A percentile compares a stretch with the other conserved stretches of the same genome.
phyloP scores from a whole-genome alignment of 169 alveolate species.

The Plasmodium coatneyi region DNA sequence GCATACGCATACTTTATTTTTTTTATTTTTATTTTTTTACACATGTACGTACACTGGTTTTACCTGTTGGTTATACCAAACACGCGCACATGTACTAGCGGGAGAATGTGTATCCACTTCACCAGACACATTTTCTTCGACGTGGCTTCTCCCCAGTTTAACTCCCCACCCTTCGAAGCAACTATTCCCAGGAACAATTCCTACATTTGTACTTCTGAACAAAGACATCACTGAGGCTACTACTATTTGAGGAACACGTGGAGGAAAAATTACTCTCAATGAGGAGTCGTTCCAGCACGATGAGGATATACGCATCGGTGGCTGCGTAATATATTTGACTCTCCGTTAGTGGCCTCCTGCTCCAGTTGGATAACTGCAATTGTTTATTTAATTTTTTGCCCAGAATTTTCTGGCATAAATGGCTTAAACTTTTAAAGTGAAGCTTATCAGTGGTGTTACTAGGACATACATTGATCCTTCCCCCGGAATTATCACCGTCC shows the following conservation, averaged over 20 bases:
- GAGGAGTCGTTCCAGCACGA: conserved; percentile 56
- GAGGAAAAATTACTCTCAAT: conserved; percentile 39
- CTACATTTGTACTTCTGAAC: conserved; percentile 35
- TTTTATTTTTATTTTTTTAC: not conserved
- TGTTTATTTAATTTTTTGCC: conserved; percentile 84
- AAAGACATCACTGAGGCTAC: conserved; percentile 10
- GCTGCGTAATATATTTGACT: conserved; percentile 90
- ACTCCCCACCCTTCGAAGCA: not conserved
- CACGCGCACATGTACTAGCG: not conserved
- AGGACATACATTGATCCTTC: not conserved
- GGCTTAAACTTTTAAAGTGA: conserved; percentile 79
- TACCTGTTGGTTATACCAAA: not conserved
- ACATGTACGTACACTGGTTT: not conserved
- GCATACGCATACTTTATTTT: not conserved
- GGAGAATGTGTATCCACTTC: not conserved
- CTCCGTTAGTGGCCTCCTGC: conserved; percentile 87
- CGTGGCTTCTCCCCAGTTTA: not conserved
- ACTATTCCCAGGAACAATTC: conserved; percentile 54
- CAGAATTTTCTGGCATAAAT: conserved; percentile 80
- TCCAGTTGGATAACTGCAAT: conserved; percentile 91
- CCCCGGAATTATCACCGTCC: not conserved
- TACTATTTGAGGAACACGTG: conserved; percentile 28
- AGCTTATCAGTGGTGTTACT: not conserved
- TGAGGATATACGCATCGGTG: conserved; percentile 87
- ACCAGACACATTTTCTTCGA: not conserved